Base-by-base conservation (phyloP, 1,284 basidiomycete species). In the Ganoderma leucocontextum region DNA sequence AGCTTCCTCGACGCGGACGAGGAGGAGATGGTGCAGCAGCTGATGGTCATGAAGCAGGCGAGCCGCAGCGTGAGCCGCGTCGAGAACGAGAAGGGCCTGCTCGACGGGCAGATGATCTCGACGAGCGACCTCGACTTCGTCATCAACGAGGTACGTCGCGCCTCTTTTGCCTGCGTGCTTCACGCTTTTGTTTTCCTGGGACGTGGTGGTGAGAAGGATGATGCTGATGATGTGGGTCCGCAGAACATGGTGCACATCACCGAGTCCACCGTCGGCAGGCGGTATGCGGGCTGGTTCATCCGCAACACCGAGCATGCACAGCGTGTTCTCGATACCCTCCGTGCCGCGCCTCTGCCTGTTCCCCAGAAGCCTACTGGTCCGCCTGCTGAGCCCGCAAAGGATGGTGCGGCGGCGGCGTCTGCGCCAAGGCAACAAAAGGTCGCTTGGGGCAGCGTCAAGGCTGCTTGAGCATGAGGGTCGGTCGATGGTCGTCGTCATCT, bases 261-360 rank as follows among this genome's bases (percentile, higher is more conserved):
- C 19, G 96, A 99, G 80, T 95, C 94, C 19, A 96, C 96, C 0
- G 91, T 97, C 15, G 96, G 96, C 29, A 83, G 97, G 62, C 90
- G 95, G 65, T 98, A 95, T 78, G 97, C 96, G 2, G 95, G 96
- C 52, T 98, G 95, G 95, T 98, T 98, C 84, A 96, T 98, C 81
- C 91, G 96, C 73, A 96, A 96, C 81, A 94, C 95, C 5, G 95
- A 97, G 80, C 89, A 95, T 75, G 91, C 95, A 13, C 93, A 95
- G 78, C 88, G 94, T 69, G 93, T 95, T 62, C 86, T 92, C 73
- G 94, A 96, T 75, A 90, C 91, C 66, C 84, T 96, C 73, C 89
- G 89, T 73, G 86, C 85, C 64, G 86, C 87, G 71, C 93, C 95
- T 15, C 82, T 92, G 15, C 90, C 90, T 2, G 64, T 72, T 17